Conservation (phyloP, 306 rosid species). For the Rosa persica region DNA sequence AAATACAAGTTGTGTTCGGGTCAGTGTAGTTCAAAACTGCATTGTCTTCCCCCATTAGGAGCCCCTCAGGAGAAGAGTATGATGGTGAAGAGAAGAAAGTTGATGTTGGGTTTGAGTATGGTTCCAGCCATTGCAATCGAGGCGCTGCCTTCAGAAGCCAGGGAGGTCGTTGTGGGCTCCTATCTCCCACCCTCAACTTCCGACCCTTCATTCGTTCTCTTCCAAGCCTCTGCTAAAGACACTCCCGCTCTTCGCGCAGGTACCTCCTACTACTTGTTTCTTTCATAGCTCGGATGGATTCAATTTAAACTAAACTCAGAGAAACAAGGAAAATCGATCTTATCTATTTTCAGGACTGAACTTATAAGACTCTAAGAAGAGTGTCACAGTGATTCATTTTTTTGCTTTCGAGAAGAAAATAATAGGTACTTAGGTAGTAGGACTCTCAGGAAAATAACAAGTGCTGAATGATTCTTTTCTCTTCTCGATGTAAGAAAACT, state of each 20-base stretch:
- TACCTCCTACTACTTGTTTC: constrained; percentile 22
- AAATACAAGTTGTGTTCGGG: neutral
- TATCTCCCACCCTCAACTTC: constrained; percentile 70
- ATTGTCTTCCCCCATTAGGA: neutral
- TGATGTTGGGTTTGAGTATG: neutral
- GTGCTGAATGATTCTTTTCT: neutral
- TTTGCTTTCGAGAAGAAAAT: neutral
- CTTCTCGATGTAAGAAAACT: neutral
- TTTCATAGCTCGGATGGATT: neutral
- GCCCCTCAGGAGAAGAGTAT: neutral
- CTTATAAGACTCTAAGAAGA: neutral
- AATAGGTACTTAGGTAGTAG: neutral
- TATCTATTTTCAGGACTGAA: neutral
- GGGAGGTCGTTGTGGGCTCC: constrained; percentile 76
- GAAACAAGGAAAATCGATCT: neutral
- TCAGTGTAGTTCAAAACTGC: neutral
- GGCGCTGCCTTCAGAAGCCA: constrained; percentile 47
- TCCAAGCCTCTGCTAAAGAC: constrained; percentile 78
- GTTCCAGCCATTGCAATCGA: constrained; percentile 4
- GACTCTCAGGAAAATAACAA: no score
- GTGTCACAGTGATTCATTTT: no score
- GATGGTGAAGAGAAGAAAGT: neutral
- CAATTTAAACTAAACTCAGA: neutral
- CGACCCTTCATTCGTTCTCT: constrained; percentile 82
- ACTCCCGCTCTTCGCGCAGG: constrained; percentile 99